These are phyloP conservation scores for Parasitella parasitica DNA, from an alignment of 371 early-diverging fungal genomes.

Conservation along the genomic window DNA sequence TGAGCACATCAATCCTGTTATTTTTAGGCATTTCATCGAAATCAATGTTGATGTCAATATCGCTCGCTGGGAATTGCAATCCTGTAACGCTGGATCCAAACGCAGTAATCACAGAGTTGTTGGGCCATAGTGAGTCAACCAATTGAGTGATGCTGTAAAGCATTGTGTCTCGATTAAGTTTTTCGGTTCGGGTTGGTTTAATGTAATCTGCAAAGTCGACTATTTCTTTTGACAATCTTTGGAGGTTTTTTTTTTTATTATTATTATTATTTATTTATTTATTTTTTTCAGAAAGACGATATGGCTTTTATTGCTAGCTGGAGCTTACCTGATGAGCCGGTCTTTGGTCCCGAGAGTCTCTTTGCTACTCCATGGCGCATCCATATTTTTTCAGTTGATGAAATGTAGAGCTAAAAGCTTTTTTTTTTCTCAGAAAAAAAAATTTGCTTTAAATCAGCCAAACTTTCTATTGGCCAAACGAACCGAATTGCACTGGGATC, in stretches of 20 bases:
- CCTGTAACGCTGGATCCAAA: conserved; percentile 27
- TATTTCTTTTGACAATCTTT: conserved; percentile 25
- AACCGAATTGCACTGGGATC: no score
- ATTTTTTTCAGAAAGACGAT: no score
- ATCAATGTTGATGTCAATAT: conserved; percentile 25
- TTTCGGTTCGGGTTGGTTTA: conserved; percentile 20
- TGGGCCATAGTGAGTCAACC: not conserved
- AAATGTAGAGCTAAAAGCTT: no score
- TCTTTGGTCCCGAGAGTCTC: conserved; percentile 3
- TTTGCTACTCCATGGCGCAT: conserved; percentile 23
- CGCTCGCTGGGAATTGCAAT: conserved; percentile 27
- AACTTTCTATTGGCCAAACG: not conserved
- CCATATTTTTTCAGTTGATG: not conserved
- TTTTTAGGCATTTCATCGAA: not conserved
- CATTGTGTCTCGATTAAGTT: conserved; percentile 1
- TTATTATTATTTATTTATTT: no score
- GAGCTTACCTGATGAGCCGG: not conserved
- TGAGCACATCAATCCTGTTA: not conserved
- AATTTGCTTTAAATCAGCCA: not conserved
- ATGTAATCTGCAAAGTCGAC: conserved; percentile 26
- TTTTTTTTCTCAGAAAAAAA: not conserved
- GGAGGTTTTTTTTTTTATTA: no score
- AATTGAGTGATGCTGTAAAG: not conserved
- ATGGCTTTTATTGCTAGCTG: no score
- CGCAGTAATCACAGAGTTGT: not conserved